Evolutionary conservation across 2,329 filamentous ascomycete genomes (phyloP), one percentile per base, ranked within the genome.

Genomic region (Didymella keratinophila): DNA sequence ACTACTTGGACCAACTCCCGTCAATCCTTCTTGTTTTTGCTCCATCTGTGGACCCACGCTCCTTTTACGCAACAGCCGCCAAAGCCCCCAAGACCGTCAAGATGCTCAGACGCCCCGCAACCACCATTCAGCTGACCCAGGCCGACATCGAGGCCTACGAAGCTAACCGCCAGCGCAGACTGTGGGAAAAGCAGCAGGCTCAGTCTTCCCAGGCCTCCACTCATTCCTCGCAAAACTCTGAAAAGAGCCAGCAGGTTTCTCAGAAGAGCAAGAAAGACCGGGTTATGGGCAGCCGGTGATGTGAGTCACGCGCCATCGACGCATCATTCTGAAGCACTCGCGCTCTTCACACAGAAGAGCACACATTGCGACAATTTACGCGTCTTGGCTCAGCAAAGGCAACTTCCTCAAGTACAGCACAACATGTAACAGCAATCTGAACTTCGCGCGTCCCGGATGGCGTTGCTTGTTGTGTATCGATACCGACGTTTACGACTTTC

Each of bases 141-240:
- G 87, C 90, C 71, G 89, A 92, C 74, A 82, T 92, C 37, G 87
- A 88, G 37, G 81, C 84, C 52, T 91, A 90, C 78, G 89, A 92
- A 71, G 87, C 89, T 73, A 82, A 83, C 27, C 84, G 87, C 60
- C 64, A 72, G 56, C 73, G 70, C 52, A 73, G 70, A 42, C 55
- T 70, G 12, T 71, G 68, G 65, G 72, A 74, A 52, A 61, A 65
- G 34, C 64, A 73, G 49, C 68, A 72, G 49, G 46, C 58, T 62
- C 44, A 49, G 25, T 57, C 64, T 4, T 62, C 67, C 0, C 68
- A 70, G 51, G 63, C 71, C 2, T 56, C 62, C 16, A 9, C 41
- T 8, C 21, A 43, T 21, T 43, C 41, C 7, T 27, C 41, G 9
- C 61, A 66, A 25, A 48, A 48, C 23, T 60, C 65, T 20, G 62